These are phyloP conservation scores for Xylariomycetidae sp. DNA, from an alignment of 2,329 filamentous ascomycete species.

Conservation along the genomic window DNA sequence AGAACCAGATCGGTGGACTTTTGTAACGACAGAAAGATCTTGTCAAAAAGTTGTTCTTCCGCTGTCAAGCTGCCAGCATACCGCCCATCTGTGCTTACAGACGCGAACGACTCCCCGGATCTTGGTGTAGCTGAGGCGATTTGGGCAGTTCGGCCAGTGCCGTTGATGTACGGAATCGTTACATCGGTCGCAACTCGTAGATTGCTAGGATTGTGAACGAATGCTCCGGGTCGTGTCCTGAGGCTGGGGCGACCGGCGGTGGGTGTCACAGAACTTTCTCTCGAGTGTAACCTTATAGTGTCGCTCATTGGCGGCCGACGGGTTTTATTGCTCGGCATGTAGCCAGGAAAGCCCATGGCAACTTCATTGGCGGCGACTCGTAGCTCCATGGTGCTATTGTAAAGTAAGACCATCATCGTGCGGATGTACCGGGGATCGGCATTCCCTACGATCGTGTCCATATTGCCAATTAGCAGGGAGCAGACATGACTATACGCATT, in stretches of 20 bases:
- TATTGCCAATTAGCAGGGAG: constrained; percentile 54
- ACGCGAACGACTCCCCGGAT: constrained; percentile 75
- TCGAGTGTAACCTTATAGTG: constrained; percentile 46
- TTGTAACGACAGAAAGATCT: constrained; percentile 72
- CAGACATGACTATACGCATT: constrained; percentile 63
- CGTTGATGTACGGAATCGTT: constrained; percentile 44
- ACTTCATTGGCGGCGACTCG: constrained; percentile 44
- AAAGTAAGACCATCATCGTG: constrained; percentile 58
- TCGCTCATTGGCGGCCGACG: constrained; percentile 34
- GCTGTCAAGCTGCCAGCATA: constrained; percentile 62
- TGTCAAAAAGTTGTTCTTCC: constrained; percentile 78
- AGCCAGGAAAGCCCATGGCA: constrained; percentile 17
- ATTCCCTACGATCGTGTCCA: constrained; percentile 60
- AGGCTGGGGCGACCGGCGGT: constrained; percentile 43
- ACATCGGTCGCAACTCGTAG: constrained; percentile 56
- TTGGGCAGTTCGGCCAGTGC: constrained; percentile 45
- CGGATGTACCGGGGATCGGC: constrained; percentile 64
- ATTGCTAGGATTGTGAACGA: constrained; percentile 46
- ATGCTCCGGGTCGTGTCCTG: constrained; percentile 33
- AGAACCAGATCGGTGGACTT: constrained; percentile 70
- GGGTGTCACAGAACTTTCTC: constrained; percentile 50
- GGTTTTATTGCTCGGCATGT: constrained; percentile 14
- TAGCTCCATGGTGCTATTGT: constrained; percentile 65
- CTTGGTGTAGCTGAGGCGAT: constrained; percentile 65
- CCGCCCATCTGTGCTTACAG: constrained; percentile 44